phyloP scores from a whole-genome alignment of 179 eudicot species.

The Pouteria campechiana region DNA sequence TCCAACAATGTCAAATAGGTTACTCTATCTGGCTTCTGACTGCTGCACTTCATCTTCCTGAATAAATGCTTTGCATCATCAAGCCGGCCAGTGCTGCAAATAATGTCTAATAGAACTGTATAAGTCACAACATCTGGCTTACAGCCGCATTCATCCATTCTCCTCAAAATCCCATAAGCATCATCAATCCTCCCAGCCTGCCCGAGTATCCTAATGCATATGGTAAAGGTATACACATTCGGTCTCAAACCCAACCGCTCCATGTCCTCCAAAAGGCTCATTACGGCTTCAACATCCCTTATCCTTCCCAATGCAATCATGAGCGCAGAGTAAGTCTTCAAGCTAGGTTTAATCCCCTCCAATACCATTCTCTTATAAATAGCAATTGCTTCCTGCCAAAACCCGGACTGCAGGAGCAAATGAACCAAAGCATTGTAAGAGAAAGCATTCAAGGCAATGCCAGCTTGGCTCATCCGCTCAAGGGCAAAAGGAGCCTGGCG shows the following conservation, averaged over 20 bases:
- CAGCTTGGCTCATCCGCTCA: conserved; percentile 35
- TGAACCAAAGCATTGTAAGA: conserved; percentile 77
- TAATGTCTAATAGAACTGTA: conserved; percentile 81
- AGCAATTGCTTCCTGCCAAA: conserved; percentile 50
- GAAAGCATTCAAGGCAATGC: conserved; percentile 65
- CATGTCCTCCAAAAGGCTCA: conserved; percentile 64
- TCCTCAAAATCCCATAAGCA: conserved; percentile 48
- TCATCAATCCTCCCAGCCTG: conserved; percentile 65
- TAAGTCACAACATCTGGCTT: conserved; percentile 85
- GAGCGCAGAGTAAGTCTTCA: conserved; percentile 83
- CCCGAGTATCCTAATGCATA: conserved; percentile 82
- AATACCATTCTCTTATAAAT: conserved; percentile 58
- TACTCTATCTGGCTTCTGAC: conserved; percentile 80
- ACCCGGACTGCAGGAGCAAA: conserved; percentile 62
- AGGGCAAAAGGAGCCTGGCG: conserved; percentile 61
- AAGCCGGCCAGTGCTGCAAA: conserved; percentile 62
- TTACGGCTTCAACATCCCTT: conserved; percentile 63
- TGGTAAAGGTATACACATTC: conserved; percentile 79
- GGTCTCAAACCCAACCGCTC: conserved; percentile 68
- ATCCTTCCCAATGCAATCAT: conserved; percentile 82
- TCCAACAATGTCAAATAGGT: conserved; percentile 85
- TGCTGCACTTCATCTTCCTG: conserved; percentile 53
- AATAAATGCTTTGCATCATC: conserved; percentile 64
- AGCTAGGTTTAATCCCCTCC: conserved; percentile 70
- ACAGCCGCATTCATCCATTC: conserved; percentile 79